A percentile compares a stretch with the other conserved stretches of the same genome.
These are phyloP conservation scores for Saturnispora hagleri DNA, from an alignment of 805 yeast genomes.

Conservation along the genomic window DNA sequence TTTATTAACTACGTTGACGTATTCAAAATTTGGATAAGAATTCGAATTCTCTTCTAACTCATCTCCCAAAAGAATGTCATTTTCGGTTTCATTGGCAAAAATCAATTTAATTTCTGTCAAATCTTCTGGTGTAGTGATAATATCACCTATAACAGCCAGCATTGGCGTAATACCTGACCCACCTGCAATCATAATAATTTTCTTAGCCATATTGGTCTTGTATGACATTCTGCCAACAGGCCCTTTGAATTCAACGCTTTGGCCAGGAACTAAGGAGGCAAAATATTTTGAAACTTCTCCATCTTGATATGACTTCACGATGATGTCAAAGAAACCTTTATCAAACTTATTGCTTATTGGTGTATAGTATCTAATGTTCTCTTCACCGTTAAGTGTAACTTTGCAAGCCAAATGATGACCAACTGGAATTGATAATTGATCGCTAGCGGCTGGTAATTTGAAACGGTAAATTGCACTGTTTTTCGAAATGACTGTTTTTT, in stretches of 20 bases:
- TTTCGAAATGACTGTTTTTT: constrained; percentile 63
- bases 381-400: constrained; percentile 38
- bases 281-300: constrained; percentile 63
- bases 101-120: constrained; percentile 50
- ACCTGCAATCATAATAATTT: constrained; percentile 67
- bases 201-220: constrained; percentile 46
- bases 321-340: constrained; percentile 63
- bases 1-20: constrained; percentile 47
- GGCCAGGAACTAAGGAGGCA: constrained; percentile 57
- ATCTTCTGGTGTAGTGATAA: constrained; percentile 64
- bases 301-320: constrained; percentile 65
- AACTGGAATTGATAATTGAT: constrained; percentile 55
- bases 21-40: constrained; percentile 52
- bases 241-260: constrained; percentile 63
- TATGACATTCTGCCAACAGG: constrained; percentile 70
- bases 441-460: constrained; percentile 50
- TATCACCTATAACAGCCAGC: constrained; percentile 64
- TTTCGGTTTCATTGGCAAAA: constrained; percentile 67
- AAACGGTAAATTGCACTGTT: constrained; percentile 71
- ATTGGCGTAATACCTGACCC: constrained; percentile 90
- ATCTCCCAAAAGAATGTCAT: constrained; percentile 62
- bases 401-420: constrained; percentile 67
- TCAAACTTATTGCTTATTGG: constrained; percentile 68
- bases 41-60: constrained; percentile 64
- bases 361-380: constrained; percentile 58